Conservation (phyloP, 768 basidiomycete genomes). For the Coprinellus micaceus region DNA sequence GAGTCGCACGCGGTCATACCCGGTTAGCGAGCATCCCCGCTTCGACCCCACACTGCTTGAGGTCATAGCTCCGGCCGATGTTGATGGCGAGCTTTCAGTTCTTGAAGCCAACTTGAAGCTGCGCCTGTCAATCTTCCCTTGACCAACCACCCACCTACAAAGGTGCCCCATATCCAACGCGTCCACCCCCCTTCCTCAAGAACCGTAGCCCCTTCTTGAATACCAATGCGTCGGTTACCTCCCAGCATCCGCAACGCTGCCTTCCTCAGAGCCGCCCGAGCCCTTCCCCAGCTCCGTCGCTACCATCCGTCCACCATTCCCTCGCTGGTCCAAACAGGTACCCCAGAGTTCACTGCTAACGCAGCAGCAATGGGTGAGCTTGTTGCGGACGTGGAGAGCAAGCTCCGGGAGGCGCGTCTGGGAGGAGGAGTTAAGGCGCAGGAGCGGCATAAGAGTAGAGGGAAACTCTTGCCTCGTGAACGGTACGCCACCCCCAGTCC, state of each 20-base stretch:
- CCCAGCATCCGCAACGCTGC: background rate
- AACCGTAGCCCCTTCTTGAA: background rate
- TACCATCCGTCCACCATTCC: constrained; percentile 78
- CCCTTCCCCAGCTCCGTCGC: constrained; percentile 18
- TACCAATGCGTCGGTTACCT: constrained; percentile 13
- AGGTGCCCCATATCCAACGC: background rate
- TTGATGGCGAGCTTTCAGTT: constrained; percentile 2
- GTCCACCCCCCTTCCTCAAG: background rate
- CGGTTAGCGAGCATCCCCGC: too few relatives aligned
- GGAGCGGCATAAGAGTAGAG: constrained; percentile 69
- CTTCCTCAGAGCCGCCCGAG: constrained; percentile 14
- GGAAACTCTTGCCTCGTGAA: constrained; percentile 82
- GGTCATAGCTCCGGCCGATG: constrained; percentile 8
- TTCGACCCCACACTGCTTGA: background rate
- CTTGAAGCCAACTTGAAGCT: too few relatives aligned
- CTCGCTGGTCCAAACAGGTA: constrained; percentile 61
- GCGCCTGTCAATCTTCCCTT: too few relatives aligned
- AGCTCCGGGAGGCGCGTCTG: constrained; percentile 52
- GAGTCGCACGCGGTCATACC: too few relatives aligned
- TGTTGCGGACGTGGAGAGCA: constrained; percentile 60
- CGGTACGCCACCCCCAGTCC: constrained; percentile 43
- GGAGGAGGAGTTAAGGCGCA: constrained; percentile 78
- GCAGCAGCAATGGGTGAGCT: constrained; percentile 66
- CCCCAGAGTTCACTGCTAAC: constrained; percentile 69
- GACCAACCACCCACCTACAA: background rate